phyloP scores from a whole-genome alignment of 306 rosid species.

The Sicyos baderoa region DNA sequence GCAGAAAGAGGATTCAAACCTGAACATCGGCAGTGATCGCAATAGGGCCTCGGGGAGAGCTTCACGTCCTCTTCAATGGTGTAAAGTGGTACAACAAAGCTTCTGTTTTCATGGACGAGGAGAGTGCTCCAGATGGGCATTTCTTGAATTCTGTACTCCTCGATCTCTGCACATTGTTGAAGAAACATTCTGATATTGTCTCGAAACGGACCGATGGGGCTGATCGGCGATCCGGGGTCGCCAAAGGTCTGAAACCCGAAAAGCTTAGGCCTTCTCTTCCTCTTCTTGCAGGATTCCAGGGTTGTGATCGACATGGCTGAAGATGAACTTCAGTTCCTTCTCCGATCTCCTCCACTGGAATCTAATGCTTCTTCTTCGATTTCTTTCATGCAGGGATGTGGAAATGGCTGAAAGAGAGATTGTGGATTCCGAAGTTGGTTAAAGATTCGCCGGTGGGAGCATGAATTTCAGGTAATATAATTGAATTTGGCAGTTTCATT shows the following conservation, averaged over 20 bases:
- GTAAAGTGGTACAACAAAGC: slow-evolving; percentile 55
- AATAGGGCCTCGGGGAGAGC: slow-evolving; percentile 46
- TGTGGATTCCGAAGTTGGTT: background rate
- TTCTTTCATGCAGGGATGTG: background rate
- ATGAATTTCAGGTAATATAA: background rate
- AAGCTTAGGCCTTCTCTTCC: slow-evolving; percentile 53
- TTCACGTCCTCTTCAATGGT: slow-evolving; percentile 58
- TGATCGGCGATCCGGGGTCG: slow-evolving; percentile 45
- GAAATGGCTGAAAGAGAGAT: slow-evolving; percentile 11
- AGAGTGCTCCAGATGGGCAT: slow-evolving; percentile 67
- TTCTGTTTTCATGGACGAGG: slow-evolving; percentile 50
- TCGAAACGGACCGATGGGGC: slow-evolving; percentile 45
- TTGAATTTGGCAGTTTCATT: background rate
- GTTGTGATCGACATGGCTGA: slow-evolving; percentile 46
- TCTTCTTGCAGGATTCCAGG: slow-evolving; percentile 53
- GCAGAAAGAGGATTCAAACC: slow-evolving; percentile 30
- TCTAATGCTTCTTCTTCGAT: slow-evolving; percentile 16
- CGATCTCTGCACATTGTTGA: slow-evolving; percentile 50
- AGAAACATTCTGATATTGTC: slow-evolving; percentile 60
- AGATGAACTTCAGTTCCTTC: slow-evolving; percentile 5
- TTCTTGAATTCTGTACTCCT: slow-evolving; percentile 43
- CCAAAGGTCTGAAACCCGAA: slow-evolving; percentile 51
- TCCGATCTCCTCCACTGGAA: slow-evolving; percentile 16
- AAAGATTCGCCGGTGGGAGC: background rate
- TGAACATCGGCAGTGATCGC: slow-evolving; percentile 68